Conservation (phyloP, 2,329 filamentous ascomycete genomes). For the Balansia obtecta region DNA sequence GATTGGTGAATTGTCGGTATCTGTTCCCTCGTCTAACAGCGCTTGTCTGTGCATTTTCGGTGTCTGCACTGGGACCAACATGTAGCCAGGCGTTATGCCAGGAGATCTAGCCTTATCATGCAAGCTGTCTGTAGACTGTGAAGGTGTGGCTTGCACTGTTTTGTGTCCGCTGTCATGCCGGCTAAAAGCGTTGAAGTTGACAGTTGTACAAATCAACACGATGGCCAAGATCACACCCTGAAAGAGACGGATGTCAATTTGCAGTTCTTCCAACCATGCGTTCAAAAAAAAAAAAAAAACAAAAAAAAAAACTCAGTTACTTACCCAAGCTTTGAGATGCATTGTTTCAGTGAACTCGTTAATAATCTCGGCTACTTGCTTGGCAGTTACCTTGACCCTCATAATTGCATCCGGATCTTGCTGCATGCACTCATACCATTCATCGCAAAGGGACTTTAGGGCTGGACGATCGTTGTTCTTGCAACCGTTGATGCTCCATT, state of each 20-base stretch:
- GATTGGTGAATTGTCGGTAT: constrained; percentile 38
- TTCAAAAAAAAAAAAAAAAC: too few relatives aligned
- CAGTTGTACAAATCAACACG: constrained; percentile 33
- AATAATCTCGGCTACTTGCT: constrained; percentile 83
- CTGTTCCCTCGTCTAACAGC: constrained; percentile 32
- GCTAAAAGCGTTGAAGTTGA: constrained; percentile 37
- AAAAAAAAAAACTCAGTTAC: constrained; percentile 10
- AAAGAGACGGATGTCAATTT: not conserved
- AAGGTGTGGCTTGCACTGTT: not conserved
- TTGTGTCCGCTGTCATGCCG: constrained; percentile 7
- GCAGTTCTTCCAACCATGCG: not conserved
- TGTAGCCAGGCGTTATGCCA: constrained; percentile 29
- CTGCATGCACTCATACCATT: constrained; percentile 83
- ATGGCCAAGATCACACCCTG: constrained; percentile 40
- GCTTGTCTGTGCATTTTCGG: constrained; percentile 30
- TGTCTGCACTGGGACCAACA: constrained; percentile 39
- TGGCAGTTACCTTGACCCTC: constrained; percentile 67
- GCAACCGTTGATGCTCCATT: constrained; percentile 70
- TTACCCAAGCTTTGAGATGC: constrained; percentile 61
- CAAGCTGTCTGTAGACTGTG: constrained; percentile 8
- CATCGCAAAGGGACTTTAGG: constrained; percentile 57
- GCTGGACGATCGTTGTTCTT: constrained; percentile 54
- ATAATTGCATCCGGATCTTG: constrained; percentile 69
- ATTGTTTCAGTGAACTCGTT: constrained; percentile 89
- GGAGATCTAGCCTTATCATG: constrained; percentile 15